These are phyloP conservation scores for Sabuloglossum arenarium DNA, from an alignment of 495 filamentous ascomycete species.

Conservation along the genomic window DNA sequence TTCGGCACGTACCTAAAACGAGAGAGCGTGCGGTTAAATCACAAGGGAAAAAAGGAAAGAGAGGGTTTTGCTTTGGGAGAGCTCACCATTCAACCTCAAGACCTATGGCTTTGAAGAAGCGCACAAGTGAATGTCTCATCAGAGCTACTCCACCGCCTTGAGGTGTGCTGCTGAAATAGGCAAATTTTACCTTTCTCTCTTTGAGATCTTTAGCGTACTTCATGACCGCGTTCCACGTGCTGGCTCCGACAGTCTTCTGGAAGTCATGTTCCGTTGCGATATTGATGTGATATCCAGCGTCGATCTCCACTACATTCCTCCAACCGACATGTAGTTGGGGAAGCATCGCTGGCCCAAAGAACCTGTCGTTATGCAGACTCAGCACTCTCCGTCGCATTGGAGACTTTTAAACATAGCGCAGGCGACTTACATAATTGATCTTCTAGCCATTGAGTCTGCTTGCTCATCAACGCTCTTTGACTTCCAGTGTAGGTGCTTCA, in stretches of 20 bases:
- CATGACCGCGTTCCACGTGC: constrained; percentile 53
- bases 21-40: not conserved
- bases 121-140: constrained; percentile 69
- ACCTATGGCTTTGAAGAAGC: constrained; percentile 46
- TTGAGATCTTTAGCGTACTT: constrained; percentile 48
- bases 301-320: constrained; percentile 54
- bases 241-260: constrained; percentile 32
- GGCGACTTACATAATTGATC: constrained; percentile 55
- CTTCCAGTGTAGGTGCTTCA: not conserved
- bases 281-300: constrained; percentile 39
- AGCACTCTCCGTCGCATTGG: not conserved
- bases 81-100: constrained; percentile 60
- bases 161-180: constrained; percentile 72
- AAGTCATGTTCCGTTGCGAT: constrained; percentile 43
- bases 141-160: constrained; percentile 77
- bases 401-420: too few species aligned
- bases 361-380: constrained; percentile 19
- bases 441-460: constrained; percentile 68
- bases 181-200: constrained; percentile 43
- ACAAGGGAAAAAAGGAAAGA: not conserved
- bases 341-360: constrained; percentile 57
- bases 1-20: constrained; percentile 70
- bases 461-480: constrained; percentile 52
- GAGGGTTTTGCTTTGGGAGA: not conserved
- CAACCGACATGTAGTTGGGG: constrained; percentile 60